Conservation (phyloP, 805 yeast species). For the Yarrowia phangngaensis region DNA sequence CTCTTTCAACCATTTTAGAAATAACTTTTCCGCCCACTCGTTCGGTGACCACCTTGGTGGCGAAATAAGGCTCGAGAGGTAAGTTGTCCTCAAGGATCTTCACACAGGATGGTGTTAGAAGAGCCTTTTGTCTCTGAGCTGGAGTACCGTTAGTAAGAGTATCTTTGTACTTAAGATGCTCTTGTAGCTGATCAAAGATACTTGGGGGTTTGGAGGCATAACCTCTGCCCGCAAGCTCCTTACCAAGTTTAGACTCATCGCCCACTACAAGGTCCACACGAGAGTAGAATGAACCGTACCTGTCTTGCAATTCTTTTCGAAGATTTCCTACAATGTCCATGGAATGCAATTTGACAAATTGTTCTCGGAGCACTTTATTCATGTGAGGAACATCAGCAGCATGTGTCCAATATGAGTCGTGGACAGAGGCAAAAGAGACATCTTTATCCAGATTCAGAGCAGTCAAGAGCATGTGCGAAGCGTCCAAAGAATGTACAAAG, state of each 20-base stretch:
- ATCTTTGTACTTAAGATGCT: neutral
- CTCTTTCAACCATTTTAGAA: neutral
- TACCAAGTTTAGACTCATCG: neutral
- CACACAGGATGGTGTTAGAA: neutral
- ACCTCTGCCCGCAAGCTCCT: neutral
- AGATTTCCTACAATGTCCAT: slow-evolving; percentile 67
- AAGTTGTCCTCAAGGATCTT: slow-evolving; percentile 1
- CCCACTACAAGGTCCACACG: neutral
- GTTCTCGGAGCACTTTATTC: slow-evolving; percentile 67
- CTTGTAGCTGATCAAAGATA: slow-evolving; percentile 2
- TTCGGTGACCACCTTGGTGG: slow-evolving; percentile 2
- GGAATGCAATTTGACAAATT: slow-evolving; percentile 73
- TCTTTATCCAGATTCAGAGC: slow-evolving; percentile 53
- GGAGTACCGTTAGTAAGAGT: neutral
- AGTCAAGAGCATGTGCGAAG: slow-evolving; percentile 91
- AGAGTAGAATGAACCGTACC: slow-evolving; percentile 61
- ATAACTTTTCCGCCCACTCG: slow-evolving; percentile 2
- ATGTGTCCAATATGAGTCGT: slow-evolving; percentile 98
- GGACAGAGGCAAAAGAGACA: slow-evolving; percentile 86
- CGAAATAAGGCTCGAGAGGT: slow-evolving; percentile 9
- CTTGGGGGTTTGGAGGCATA: neutral
- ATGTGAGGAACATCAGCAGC: slow-evolving; percentile 74
- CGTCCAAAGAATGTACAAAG: slow-evolving; percentile 90
- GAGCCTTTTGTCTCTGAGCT: neutral
- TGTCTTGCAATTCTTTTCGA: slow-evolving; percentile 70